Conservation (phyloP, 2,329 filamentous ascomycete species). For the Fusarium avenaceum region DNA sequence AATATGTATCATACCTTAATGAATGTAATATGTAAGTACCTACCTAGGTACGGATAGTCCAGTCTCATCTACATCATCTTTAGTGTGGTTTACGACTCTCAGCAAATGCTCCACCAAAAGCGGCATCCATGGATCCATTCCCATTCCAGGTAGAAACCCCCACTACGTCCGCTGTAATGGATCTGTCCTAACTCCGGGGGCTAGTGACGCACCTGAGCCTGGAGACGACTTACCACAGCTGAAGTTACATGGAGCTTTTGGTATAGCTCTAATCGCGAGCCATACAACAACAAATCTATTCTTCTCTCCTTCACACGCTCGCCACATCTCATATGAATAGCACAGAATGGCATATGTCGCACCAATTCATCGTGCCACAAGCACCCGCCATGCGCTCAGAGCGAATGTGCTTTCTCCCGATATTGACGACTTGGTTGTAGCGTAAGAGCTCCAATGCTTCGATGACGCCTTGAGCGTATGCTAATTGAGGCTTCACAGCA, state of each 20-base stretch:
- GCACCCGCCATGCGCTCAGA: conserved; percentile 88
- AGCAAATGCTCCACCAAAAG: neutral
- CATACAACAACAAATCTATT: conserved; percentile 23
- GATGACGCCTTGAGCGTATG: conserved; percentile 37
- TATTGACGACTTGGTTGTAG: conserved; percentile 86
- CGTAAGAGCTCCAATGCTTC: conserved; percentile 69
- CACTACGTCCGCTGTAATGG: conserved; percentile 36
- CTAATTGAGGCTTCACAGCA: conserved; percentile 65
- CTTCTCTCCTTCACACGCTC: neutral
- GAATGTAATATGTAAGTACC: neutral
- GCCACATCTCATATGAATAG: conserved; percentile 10
- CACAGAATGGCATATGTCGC: conserved; percentile 89
- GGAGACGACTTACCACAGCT: conserved; percentile 12
- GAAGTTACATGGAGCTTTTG: conserved; percentile 45
- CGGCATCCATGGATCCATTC: too few relatives aligned
- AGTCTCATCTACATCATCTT: too few relatives aligned
- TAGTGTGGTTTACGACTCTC: neutral
- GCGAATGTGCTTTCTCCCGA: conserved; percentile 80
- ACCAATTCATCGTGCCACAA: conserved; percentile 92
- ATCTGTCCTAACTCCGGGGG: conserved; percentile 48
- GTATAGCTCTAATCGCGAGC: conserved; percentile 47
- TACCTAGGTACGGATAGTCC: neutral
- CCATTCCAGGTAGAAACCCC: conserved; percentile 29
- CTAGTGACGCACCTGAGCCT: conserved; percentile 46
- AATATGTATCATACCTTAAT: neutral